phyloP scores from a whole-genome alignment of 2,329 filamentous ascomycete genomes.

The Xylariaceae sp. region DNA sequence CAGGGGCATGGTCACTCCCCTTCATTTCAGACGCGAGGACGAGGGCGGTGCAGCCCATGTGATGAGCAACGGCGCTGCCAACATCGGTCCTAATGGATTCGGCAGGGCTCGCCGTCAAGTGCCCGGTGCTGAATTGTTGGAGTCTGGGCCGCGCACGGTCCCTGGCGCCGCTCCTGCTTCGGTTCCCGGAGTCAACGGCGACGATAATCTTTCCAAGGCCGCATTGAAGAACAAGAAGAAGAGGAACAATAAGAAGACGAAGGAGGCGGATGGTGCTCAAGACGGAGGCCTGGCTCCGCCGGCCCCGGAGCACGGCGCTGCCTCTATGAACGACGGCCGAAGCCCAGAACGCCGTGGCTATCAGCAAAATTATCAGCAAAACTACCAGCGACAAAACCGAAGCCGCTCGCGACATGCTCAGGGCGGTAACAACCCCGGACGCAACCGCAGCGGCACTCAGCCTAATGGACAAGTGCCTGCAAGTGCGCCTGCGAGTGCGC shows the following conservation, averaged over 20 bases:
- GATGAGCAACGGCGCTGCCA: conserved; percentile 67
- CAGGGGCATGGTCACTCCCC: conserved; percentile 76
- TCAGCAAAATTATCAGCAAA: conserved; percentile 42
- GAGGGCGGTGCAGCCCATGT: conserved; percentile 87
- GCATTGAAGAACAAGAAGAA: conserved; percentile 99
- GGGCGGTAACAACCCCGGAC: conserved; percentile 35
- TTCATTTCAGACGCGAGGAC: conserved; percentile 96
- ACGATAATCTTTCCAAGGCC: conserved; percentile 72
- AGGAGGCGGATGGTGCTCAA: conserved; percentile 58
- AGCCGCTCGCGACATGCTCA: conserved; percentile 49
- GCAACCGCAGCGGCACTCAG: conserved; percentile 44
- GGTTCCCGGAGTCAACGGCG: conserved; percentile 51
- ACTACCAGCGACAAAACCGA: conserved; percentile 38
- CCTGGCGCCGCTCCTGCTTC: conserved; percentile 63
- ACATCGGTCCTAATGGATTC: conserved; percentile 72
- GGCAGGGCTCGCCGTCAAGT: conserved; percentile 67
- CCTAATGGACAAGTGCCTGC: conserved; percentile 27
- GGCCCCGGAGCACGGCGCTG: conserved; percentile 31
- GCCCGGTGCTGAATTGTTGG: conserved; percentile 69
- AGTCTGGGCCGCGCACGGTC: conserved; percentile 51
- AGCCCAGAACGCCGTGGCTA: conserved; percentile 59
- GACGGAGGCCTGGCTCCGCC: conserved; percentile 39
- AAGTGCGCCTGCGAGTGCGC: conserved; percentile 18
- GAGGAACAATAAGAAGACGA: conserved; percentile 81
- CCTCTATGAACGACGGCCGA: conserved; percentile 44